Conservation (phyloP, 2,329 filamentous ascomycete species). For the Arthroderma sp. region DNA sequence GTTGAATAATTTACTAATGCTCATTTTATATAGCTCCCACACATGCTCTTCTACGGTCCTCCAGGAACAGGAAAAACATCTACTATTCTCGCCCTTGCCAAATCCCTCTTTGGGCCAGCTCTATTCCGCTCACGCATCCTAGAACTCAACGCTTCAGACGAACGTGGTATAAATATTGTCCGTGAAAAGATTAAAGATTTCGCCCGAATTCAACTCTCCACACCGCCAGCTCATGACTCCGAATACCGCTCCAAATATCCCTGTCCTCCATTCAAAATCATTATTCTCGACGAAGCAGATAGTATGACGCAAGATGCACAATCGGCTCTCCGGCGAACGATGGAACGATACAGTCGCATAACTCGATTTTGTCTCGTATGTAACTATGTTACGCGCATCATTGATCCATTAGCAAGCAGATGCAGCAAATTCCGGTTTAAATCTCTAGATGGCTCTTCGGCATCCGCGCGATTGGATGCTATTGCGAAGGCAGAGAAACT, state of each 20-base stretch:
- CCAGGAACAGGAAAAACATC: slow-evolving; percentile 97
- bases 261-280: slow-evolving; percentile 97
- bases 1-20: background rate
- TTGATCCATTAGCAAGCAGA: slow-evolving; percentile 82
- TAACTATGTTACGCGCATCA: slow-evolving; percentile 97
- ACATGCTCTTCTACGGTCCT: slow-evolving; percentile 98
- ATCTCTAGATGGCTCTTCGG: slow-evolving; percentile 76
- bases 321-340: slow-evolving; percentile 78
- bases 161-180: slow-evolving; percentile 93
- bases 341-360: slow-evolving; percentile 96
- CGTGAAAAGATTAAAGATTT: slow-evolving; percentile 98
- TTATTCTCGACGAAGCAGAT: slow-evolving; percentile 95
- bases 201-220: slow-evolving; percentile 83
- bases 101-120: slow-evolving; percentile 92
- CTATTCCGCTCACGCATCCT: slow-evolving; percentile 90
- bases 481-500: slow-evolving; percentile 75
- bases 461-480: slow-evolving; percentile 61
- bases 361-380: slow-evolving; percentile 95
- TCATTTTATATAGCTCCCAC: slow-evolving; percentile 52
- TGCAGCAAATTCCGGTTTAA: slow-evolving; percentile 99
- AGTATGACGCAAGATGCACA: slow-evolving; percentile 99
- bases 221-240: slow-evolving; percentile 56
- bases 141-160: slow-evolving; percentile 96
- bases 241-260: slow-evolving; percentile 58
- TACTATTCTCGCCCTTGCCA: slow-evolving; percentile 90